Base-by-base conservation (phyloP, 257 asterid genomes). In the Mitragyna speciosa region DNA sequence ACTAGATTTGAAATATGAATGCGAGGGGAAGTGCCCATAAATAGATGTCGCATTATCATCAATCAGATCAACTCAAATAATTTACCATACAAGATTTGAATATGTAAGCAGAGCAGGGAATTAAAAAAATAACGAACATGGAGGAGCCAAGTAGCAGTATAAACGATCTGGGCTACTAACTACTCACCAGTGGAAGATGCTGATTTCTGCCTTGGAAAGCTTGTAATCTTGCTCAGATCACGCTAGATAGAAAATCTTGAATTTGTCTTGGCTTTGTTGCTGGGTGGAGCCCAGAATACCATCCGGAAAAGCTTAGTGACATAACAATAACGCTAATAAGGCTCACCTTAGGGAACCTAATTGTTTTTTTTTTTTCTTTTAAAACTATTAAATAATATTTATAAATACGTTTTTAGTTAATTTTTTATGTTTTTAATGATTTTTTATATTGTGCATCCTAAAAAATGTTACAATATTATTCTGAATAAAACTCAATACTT, bases 221-320 rank as follows among this genome's bases (percentile, higher is more conserved):
- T 41, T 6, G 72, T 20, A 67, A 16, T 15, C 11, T 19, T 68
- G 73, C 49, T 68, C 73, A 68, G 74, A 65, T 31, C 19, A 1
- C 17, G 75, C 75, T n/a, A 17, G 70, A 69, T n/a, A 17, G 70
- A 69, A 24, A 31, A 36, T 68, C 76, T 39, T 17, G 76, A 54
- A 43, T 41, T 24, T 20, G 73, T 9, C 11, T 20, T 48, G 52
- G 52, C 52, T 9, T 48, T 15, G 15, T 48, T 48, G 2, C 14
- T 3, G 14, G 52, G 52, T 2, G 0, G 52, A 9, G 4, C 3
- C 39, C 39, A 2, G 39, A 36, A 36, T 36, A 36, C 64, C 64
- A n/a, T n/a, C 11, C 5, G 28, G 20, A 56, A 4, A 56, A 22
- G 8, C 5, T 56, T 56, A 36, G 39, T 36, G n/a, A n/a, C n/a